Conservation (phyloP, 2,329 filamentous ascomycete species). For the Ceratocystis alfenasii region DNA sequence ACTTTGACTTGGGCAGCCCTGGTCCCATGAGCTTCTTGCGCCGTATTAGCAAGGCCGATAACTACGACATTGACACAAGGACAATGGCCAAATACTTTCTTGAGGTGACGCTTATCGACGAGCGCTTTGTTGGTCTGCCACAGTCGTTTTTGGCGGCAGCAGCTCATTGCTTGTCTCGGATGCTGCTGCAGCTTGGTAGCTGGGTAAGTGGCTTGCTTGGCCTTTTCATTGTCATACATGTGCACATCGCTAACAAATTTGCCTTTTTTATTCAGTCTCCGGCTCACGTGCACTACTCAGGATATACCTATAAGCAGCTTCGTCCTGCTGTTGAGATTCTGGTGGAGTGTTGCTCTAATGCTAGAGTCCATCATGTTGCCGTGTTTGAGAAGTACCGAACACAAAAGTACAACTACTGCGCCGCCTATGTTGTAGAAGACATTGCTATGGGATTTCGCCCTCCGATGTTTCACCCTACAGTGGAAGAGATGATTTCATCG, state of each 20-base stretch:
- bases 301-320: slow-evolving; percentile 79
- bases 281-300: slow-evolving; percentile 82
- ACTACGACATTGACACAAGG: slow-evolving; percentile 90
- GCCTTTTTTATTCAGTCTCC: slow-evolving; percentile 44
- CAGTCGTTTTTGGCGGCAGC: slow-evolving; percentile 86
- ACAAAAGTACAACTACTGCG: slow-evolving; percentile 74
- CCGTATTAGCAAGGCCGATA: slow-evolving; percentile 94
- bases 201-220: slow-evolving; percentile 57
- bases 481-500: slow-evolving; percentile 18
- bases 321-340: slow-evolving; percentile 65
- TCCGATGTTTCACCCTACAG: slow-evolving; percentile 26
- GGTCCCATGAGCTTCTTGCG: slow-evolving; percentile 97
- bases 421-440: slow-evolving; percentile 65
- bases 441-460: slow-evolving; percentile 49
- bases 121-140: slow-evolving; percentile 83
- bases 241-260: not conserved
- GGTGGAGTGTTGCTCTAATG: slow-evolving; percentile 74
- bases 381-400: slow-evolving; percentile 89
- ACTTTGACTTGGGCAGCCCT: slow-evolving; percentile 95
- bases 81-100: slow-evolving; percentile 97
- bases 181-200: slow-evolving; percentile 80
- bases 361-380: slow-evolving; percentile 68
- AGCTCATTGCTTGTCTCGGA: slow-evolving; percentile 78
- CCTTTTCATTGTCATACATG: not conserved
- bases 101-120: slow-evolving; percentile 94